Evolutionary conservation across 176 grass and related monocot genomes (phyloP).

Genomic region (Oryza longistaminata): DNA sequence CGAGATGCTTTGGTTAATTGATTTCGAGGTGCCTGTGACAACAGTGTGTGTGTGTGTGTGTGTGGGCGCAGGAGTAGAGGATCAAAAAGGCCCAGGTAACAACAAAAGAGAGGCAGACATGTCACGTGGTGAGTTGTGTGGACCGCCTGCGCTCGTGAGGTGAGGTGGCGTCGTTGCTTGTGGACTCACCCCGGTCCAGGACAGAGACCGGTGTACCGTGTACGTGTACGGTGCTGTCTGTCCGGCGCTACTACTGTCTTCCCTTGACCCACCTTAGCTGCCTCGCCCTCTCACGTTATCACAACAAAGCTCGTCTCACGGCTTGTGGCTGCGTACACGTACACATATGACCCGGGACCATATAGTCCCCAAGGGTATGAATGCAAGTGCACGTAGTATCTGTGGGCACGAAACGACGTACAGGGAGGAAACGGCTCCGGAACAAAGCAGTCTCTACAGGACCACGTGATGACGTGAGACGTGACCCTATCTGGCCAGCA

Average conservation of each 20-base stretch:
- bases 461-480: not conserved
- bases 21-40: too few relatives aligned
- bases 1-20: too few relatives aligned
- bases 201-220: not conserved
- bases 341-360: not conserved
- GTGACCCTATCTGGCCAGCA: not conserved
- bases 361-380: not conserved
- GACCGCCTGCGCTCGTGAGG: not conserved
- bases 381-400: not conserved
- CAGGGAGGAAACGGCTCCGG: not conserved
- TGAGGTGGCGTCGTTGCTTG: not conserved
- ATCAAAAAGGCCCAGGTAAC: not conserved
- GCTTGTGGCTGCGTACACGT: not conserved
- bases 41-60: not conserved
- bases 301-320: too few relatives aligned
- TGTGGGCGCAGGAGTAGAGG: not conserved
- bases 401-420: not conserved
- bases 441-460: not conserved
- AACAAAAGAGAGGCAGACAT: not conserved
- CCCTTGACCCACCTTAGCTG: not conserved
- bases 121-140: not conserved
- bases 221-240: too few relatives aligned
- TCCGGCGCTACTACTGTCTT: too few relatives aligned
- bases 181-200: not conserved
- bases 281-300: not conserved